Evolutionary conservation across 225 moss, liverwort and hornwort genomes (phyloP), one percentile per base, ranked within the genome.

Genomic region (Polytrichum formosum): DNA sequence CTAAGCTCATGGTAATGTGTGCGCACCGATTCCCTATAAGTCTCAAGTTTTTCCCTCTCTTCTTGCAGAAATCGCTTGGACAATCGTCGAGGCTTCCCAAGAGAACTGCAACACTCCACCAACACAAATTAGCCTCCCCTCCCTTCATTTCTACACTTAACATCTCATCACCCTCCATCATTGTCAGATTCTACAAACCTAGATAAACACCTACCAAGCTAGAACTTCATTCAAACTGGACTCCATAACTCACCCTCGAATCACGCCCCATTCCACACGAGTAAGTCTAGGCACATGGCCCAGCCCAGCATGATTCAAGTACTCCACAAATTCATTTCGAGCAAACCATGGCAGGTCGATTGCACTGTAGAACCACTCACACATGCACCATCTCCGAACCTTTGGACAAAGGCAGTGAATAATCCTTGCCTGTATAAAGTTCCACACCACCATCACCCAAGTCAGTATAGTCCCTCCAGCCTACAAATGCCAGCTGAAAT

Each of bases 271-370:
- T 82, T 99, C 98, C 71, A 91, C 85, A 63, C 98, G 94, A 67
- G 98, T 94, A 54, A 99, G 91, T 79, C 92, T 94, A 21, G 92
- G 98, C 53, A 99, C 98, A 85, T 94, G 91, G 65, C 98, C 98
- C 75, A 99, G 94, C 74, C 98, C 94, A 74, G 98, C 98, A 84
- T 99, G 98, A 61, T 94, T 91, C 83, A 99, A 75, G 82, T 99
- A 99, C 83, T 99, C 94, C 83, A 99, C 98, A 80, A 99, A 99
- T 67, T 99, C 98, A 79, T 99, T 99, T 68, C 90, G 90, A 25
- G 92, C 92, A 87, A 99, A 99, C 98, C 98, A 99, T 58, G 98
- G 98, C 70, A 94, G 91, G 82, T 99, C 98, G 71, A 99, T 92
- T 28, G 98, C 98, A 82, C 98, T 99, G 72, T 99, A 99, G 72